Evolutionary conservation across 1,139 yeast genomes (phyloP).

Genomic region (Pichia sp.): DNA sequence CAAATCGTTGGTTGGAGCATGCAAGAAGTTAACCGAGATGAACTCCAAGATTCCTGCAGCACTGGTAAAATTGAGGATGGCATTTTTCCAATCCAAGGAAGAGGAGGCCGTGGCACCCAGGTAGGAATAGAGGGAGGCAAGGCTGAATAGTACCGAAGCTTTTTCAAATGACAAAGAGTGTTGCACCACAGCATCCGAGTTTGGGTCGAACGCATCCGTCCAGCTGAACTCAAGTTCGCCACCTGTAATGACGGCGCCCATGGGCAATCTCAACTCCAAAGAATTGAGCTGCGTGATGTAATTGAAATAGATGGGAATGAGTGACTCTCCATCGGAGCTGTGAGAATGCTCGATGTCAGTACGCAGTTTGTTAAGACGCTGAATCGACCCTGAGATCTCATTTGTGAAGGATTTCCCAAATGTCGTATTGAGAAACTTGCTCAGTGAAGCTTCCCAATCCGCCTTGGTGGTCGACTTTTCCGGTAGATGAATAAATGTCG

Average conservation of each 20-base stretch:
- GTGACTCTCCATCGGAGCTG: constrained; percentile 40
- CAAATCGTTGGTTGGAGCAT: constrained; percentile 84
- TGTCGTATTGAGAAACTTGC: constrained; percentile 52
- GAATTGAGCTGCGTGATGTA: constrained; percentile 84
- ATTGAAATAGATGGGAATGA: constrained; percentile 52
- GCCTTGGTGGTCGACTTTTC: constrained; percentile 54
- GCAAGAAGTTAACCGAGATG: constrained; percentile 75
- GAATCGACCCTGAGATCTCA: constrained; percentile 56
- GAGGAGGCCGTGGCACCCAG: constrained; percentile 36
- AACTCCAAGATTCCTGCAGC: constrained; percentile 77
- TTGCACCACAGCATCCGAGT: constrained; percentile 50
- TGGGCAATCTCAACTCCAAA: constrained; percentile 71
- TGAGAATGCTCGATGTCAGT: constrained; percentile 56
- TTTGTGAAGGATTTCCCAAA: constrained; percentile 52
- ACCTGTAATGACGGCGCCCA: constrained; percentile 30
- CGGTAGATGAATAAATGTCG: constrained; percentile 38
- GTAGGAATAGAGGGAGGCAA: constrained; percentile 55
- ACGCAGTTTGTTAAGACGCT: constrained; percentile 55
- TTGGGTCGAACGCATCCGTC: constrained; percentile 65
- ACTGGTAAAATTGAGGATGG: constrained; percentile 62
- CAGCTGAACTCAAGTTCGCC: constrained; percentile 59
- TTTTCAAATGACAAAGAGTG: constrained; percentile 82
- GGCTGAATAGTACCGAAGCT: constrained; percentile 75
- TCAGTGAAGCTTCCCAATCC: constrained; percentile 66
- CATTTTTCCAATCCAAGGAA: constrained; percentile 51